A percentile compares a stretch with the other conserved stretches of the same genome.
Evolutionary conservation across 768 basidiomycete species (phyloP).

Genomic region (Kondoa malvinella): DNA sequence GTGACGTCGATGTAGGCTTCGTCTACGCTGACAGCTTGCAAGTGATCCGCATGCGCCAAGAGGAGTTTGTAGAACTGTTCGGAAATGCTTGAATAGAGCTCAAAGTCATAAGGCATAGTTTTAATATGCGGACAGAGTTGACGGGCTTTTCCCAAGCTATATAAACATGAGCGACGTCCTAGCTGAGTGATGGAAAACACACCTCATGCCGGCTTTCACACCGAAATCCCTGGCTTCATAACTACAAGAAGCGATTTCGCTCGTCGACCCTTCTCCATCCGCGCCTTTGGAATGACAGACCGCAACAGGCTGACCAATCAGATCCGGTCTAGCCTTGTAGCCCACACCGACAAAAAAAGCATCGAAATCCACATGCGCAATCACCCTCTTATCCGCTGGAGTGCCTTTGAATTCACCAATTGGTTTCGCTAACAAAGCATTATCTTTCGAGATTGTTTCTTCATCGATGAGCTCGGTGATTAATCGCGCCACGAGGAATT

Average conservation of each 20-base stretch:
- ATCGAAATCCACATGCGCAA: slow-evolving; percentile 51
- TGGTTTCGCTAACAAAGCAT: neutral
- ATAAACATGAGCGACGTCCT: neutral
- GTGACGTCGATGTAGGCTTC: slow-evolving; percentile 88
- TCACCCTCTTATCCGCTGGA: slow-evolving; percentile 34
- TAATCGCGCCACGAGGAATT: slow-evolving; percentile 57
- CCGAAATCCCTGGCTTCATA: slow-evolving; percentile 83
- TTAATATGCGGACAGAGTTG: slow-evolving; percentile 53
- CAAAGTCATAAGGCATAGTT: slow-evolving; percentile 88
- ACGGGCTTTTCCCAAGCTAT: slow-evolving; percentile 60
- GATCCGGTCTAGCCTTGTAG: slow-evolving; percentile 49
- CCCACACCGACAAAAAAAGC: slow-evolving; percentile 95
- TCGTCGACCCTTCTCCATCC: slow-evolving; percentile 51
- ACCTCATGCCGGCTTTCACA: slow-evolving; percentile 91
- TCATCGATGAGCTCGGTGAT: slow-evolving; percentile 42
- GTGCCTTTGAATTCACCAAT: slow-evolving; percentile 20
- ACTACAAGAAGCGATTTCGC: slow-evolving; percentile 83
- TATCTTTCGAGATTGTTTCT: neutral
- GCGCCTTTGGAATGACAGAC: slow-evolving; percentile 83
- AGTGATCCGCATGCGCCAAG: slow-evolving; percentile 71
- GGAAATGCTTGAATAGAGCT: slow-evolving; percentile 45
- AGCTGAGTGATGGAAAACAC: slow-evolving; percentile 17
- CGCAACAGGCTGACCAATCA: slow-evolving; percentile 73
- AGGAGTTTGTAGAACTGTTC: slow-evolving; percentile 82
- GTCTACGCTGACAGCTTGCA: slow-evolving; percentile 90